Evolutionary conservation across 345 rosid species (phyloP).

Genomic region (Hibiscus tridactylites): DNA sequence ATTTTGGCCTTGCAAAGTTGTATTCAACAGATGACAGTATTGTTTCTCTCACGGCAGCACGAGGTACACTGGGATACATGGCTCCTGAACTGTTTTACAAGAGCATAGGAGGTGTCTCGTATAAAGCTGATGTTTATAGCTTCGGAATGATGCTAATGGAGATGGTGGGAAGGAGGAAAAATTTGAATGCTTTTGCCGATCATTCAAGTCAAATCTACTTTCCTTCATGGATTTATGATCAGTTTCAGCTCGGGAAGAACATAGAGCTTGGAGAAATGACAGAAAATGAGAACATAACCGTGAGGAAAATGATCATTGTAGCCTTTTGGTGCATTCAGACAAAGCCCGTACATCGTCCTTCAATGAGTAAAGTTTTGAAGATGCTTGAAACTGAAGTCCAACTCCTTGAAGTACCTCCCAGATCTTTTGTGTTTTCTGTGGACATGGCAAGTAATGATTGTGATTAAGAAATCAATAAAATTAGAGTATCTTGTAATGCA

Average conservation of each 20-base stretch:
- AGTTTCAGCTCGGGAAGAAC: background rate
- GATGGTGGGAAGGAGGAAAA: background rate
- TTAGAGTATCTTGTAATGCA: too few species aligned
- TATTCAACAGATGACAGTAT: background rate
- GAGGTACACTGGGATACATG: slow-evolving; percentile 7
- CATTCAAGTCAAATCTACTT: slow-evolving; percentile 11
- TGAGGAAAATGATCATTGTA: slow-evolving; percentile 3
- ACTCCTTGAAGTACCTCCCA: background rate
- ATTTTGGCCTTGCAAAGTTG: slow-evolving; percentile 1
- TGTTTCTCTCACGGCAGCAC: slow-evolving; percentile 12
- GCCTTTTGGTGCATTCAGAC: slow-evolving; percentile 14
- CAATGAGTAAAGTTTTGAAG: background rate
- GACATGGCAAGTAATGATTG: background rate
- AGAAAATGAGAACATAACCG: background rate
- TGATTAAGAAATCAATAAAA: background rate
- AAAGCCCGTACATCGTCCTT: background rate
- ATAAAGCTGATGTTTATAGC: background rate
- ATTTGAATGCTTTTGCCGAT: background rate
- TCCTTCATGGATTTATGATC: slow-evolving; percentile 8
- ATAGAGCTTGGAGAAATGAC: background rate
- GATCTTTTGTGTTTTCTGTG: background rate
- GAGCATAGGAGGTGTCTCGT: background rate
- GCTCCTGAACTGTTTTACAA: slow-evolving; percentile 1
- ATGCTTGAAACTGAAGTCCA: background rate
- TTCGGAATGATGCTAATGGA: background rate